A percentile compares a stretch with the other conserved stretches of the same genome.
These are phyloP conservation scores for Phytophthora megakarya DNA, from an alignment of 352 stramenopile genomes.

Conservation along the genomic window DNA sequence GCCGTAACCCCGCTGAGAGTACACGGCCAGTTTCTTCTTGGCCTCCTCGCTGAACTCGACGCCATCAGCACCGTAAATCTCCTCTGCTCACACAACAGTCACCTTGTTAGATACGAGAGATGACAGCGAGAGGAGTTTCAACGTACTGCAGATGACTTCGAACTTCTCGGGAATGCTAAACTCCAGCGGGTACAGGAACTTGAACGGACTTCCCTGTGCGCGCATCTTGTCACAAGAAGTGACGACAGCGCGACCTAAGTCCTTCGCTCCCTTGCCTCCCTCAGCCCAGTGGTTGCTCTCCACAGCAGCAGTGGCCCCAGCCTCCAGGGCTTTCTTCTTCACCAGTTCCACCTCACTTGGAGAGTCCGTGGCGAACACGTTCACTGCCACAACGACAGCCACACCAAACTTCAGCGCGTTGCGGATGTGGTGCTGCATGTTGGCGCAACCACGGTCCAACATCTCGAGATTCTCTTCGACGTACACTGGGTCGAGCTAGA, in stretches of 20 bases:
- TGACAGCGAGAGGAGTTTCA: constrained; percentile 41
- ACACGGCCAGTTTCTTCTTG: constrained; percentile 94
- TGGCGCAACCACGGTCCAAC: constrained; percentile 91
- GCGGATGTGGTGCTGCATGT: constrained; percentile 96
- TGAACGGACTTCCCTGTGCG: constrained; percentile 85
- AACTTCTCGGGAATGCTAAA: constrained; percentile 95
- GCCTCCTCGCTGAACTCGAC: constrained; percentile 95
- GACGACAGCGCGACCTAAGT: constrained; percentile 93
- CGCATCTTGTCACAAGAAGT: constrained; percentile 88
- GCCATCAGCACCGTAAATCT: constrained; percentile 97
- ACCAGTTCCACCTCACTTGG: constrained; percentile 94
- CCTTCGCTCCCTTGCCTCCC: constrained; percentile 88
- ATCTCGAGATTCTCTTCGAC: constrained; percentile 96
- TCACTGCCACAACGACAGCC: constrained; percentile 96
- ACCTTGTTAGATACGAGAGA: constrained; percentile 10
- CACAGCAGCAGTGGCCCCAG: constrained; percentile 95
- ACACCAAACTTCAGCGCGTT: constrained; percentile 96
- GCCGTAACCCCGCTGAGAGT: constrained; percentile 74
- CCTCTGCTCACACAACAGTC: constrained; percentile 46
- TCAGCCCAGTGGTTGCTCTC: constrained; percentile 90
- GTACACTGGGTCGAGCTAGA: constrained; percentile 89
- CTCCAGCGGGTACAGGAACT: constrained; percentile 95
- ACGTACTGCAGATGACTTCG: constrained; percentile 95
- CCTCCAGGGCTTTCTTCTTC: constrained; percentile 88
- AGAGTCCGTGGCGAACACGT: constrained; percentile 76